phyloP scores from a whole-genome alignment of 495 filamentous ascomycete species.

The Xylaria nigripes region DNA sequence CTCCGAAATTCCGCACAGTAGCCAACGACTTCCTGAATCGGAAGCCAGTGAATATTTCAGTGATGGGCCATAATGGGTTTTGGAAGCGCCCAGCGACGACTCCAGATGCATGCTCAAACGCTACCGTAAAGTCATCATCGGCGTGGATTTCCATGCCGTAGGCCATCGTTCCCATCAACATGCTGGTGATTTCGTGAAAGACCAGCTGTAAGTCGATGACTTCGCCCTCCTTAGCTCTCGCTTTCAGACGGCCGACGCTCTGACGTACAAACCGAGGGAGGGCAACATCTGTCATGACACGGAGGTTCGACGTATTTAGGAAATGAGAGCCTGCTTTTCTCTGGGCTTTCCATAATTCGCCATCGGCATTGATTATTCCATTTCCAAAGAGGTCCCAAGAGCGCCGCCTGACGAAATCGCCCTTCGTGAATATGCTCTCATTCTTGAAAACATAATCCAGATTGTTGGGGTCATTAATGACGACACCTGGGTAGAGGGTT shows the following conservation, averaged over 20 bases:
- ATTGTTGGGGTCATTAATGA: constrained; percentile 51
- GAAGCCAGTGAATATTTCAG: constrained; percentile 42
- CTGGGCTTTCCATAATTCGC: constrained; percentile 52
- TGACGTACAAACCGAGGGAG: constrained; percentile 43
- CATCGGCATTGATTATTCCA: constrained; percentile 57
- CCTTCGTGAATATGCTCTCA: constrained; percentile 49
- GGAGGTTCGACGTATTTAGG: constrained; percentile 48
- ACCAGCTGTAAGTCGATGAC: constrained; percentile 45
- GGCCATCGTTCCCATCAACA: constrained; percentile 53
- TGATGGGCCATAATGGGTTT: constrained; percentile 51
- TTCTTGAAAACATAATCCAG: constrained; percentile 53
- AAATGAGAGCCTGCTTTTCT: constrained; percentile 51
- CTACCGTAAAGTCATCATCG: constrained; percentile 45
- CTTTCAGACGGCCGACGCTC: constrained; percentile 29
- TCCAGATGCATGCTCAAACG: constrained; percentile 53
- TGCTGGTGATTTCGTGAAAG: constrained; percentile 52
- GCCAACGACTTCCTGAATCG: constrained; percentile 38
- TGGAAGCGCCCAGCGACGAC: constrained; percentile 52
- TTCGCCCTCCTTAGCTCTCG: constrained; percentile 12
- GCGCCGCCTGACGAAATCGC: constrained; percentile 47
- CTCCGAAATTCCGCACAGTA: constrained; percentile 43
- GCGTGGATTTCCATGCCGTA: constrained; percentile 57
- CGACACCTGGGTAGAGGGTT: constrained; percentile 48
- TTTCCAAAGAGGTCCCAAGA: constrained; percentile 55
- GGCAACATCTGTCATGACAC: constrained; percentile 46